Percentiles rank a stretch among this genome's conserved stretches.
phyloP scores from a whole-genome alignment of 306 rosid species.

The Trifolium fragiferum region DNA sequence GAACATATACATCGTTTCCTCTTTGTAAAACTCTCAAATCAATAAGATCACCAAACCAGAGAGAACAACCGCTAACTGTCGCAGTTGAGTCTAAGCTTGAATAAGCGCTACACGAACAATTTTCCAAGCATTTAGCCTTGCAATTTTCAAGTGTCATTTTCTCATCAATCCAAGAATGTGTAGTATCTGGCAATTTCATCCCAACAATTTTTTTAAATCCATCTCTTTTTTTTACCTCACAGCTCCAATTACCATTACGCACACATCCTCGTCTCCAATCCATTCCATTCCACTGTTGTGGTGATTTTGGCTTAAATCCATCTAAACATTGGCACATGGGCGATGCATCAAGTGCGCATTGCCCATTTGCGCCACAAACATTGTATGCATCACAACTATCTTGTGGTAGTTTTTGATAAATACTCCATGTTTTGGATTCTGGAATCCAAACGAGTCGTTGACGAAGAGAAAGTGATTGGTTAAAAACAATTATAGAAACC shows the following conservation, averaged over 20 bases:
- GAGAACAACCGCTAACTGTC: background rate
- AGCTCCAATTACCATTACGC: conserved; percentile 30
- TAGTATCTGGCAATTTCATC: conserved; percentile 43
- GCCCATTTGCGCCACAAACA: conserved; percentile 36
- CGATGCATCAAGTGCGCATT: background rate
- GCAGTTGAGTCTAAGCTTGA: background rate
- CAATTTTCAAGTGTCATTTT: conserved; percentile 24
- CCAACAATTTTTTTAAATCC: conserved; percentile 15
- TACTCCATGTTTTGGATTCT: conserved; percentile 15
- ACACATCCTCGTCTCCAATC: conserved; percentile 42
- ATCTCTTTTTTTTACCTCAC: conserved; percentile 26
- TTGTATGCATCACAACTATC: conserved; percentile 42
- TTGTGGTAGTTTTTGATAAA: background rate
- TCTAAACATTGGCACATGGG: conserved; percentile 40
- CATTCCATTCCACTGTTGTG: conserved; percentile 17
- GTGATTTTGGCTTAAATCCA: conserved; percentile 30
- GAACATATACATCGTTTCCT: conserved; percentile 20
- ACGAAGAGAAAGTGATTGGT: conserved; percentile 28
- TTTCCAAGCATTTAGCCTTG: conserved; percentile 7
- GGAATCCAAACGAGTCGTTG: background rate
- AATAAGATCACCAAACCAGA: conserved; percentile 21
- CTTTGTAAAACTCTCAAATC: background rate
- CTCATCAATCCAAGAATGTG: conserved; percentile 1
- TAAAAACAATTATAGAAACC: conserved; percentile 24
- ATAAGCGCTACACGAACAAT: conserved; percentile 33